phyloP scores from a whole-genome alignment of 2,329 filamentous ascomycete species.

The Xylaria sp. region DNA sequence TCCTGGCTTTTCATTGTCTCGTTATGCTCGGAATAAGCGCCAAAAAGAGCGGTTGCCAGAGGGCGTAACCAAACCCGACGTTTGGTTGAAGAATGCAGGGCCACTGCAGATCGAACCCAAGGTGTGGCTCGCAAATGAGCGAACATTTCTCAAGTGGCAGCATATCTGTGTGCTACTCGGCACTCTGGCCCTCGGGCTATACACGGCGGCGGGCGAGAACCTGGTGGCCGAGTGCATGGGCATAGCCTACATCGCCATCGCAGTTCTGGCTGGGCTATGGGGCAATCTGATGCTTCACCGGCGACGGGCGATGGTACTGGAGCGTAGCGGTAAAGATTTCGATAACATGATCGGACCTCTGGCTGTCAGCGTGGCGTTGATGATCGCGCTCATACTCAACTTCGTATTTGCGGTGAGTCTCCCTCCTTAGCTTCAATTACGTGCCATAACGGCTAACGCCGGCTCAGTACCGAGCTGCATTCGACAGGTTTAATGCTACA shows the following conservation, averaged over 20 bases:
- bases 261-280: constrained; percentile 85
- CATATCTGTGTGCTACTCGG: constrained; percentile 91
- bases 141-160: constrained; percentile 99
- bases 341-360: constrained; percentile 88
- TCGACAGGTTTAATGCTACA: constrained; percentile 38
- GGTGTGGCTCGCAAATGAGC: constrained; percentile 98
- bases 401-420: constrained; percentile 82
- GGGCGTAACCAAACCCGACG: constrained; percentile 84
- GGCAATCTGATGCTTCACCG: constrained; percentile 85
- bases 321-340: constrained; percentile 90
- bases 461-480: constrained; percentile 48
- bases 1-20: constrained; percentile 82
- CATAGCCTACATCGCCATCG: constrained; percentile 83
- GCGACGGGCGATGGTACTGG: constrained; percentile 80
- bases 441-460: constrained; percentile 45
- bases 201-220: constrained; percentile 86
- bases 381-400: constrained; percentile 82
- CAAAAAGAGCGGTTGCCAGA: constrained; percentile 73
- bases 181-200: constrained; percentile 82
- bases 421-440: not conserved
- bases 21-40: constrained; percentile 71
- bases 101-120: constrained; percentile 95
- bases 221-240: constrained; percentile 80
- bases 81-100: constrained; percentile 95
- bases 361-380: constrained; percentile 81